phyloP scores from a whole-genome alignment of 805 yeast genomes.

The Jamesozyma spencerorum region DNA sequence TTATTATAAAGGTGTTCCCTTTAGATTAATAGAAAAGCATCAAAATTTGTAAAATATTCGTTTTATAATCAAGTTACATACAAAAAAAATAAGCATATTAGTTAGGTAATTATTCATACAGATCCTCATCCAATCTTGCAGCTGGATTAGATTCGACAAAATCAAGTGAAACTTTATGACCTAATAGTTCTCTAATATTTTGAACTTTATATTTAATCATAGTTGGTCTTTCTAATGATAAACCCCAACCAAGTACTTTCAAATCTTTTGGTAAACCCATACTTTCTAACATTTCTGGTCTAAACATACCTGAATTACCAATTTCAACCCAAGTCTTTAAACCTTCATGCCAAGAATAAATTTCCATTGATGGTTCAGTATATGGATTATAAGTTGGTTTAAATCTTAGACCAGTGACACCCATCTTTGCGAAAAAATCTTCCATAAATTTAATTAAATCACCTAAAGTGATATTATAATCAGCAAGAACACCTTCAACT shows the following conservation, averaged over 20 bases:
- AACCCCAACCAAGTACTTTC: constrained; percentile 95
- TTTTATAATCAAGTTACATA: not conserved
- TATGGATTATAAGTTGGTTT: constrained; percentile 98
- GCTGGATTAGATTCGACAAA: constrained; percentile 96
- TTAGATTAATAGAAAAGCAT: constrained; percentile 11
- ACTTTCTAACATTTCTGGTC: constrained; percentile 98
- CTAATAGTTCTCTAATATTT: constrained; percentile 91
- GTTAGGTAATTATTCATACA: constrained; percentile 34
- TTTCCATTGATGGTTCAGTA: constrained; percentile 98
- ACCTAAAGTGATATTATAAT: constrained; percentile 87
- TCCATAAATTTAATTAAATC: constrained; percentile 98
- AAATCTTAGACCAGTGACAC: constrained; percentile 89
- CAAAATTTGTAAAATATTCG: not conserved
- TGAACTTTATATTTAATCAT: constrained; percentile 96
- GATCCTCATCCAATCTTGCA: constrained; percentile 84
- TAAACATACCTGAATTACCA: constrained; percentile 98
- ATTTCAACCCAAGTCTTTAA: constrained; percentile 97
- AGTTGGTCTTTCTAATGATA: constrained; percentile 95
- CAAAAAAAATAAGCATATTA: too few relatives aligned
- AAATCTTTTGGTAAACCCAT: constrained; percentile 95
- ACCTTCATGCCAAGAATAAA: constrained; percentile 92
- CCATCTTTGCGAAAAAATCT: constrained; percentile 93
- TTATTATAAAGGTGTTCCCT: constrained; percentile 27
- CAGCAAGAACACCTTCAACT: constrained; percentile 98
- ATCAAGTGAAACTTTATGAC: constrained; percentile 92